Conservation (phyloP, 2,329 filamentous ascomycete genomes). For the Sphaerulina vaccinii region DNA sequence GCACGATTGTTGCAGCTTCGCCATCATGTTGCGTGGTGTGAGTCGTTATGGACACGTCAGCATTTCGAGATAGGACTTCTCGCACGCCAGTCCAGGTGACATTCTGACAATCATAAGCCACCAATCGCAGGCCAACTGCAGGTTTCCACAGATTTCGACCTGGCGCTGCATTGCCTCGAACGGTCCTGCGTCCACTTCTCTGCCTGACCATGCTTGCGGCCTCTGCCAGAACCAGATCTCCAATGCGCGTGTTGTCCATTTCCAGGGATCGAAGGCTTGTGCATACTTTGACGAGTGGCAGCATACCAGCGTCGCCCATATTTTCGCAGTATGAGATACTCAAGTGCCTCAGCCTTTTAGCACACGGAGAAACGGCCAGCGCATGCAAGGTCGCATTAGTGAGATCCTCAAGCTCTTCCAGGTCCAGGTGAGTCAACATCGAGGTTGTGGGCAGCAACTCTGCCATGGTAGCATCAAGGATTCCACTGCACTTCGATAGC, state of each 20-base stretch:
- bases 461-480: conserved; percentile 72
- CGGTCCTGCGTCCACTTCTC: conserved; percentile 43
- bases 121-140: conserved; percentile 66
- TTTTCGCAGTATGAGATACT: conserved; percentile 88
- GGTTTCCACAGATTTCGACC: conserved; percentile 32
- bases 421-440: conserved; percentile 77
- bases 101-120: conserved; percentile 87
- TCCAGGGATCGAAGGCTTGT: conserved; percentile 68
- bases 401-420: conserved; percentile 78
- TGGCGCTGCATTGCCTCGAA: conserved; percentile 41
- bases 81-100: conserved; percentile 90
- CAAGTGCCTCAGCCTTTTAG: conserved; percentile 69
- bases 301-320: conserved; percentile 77
- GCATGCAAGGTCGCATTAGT: conserved; percentile 74
- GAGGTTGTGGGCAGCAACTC: conserved; percentile 73
- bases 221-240: conserved; percentile 80
- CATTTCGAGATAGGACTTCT: conserved; percentile 82
- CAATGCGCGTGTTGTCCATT: conserved; percentile 91
- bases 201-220: conserved; percentile 75
- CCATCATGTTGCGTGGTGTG: conserved; percentile 28
- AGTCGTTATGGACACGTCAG: conserved; percentile 62
- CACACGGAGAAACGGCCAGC: conserved; percentile 74
- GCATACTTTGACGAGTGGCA: conserved; percentile 77
- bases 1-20: conserved; percentile 28
- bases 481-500: conserved; percentile 70